phyloP scores from a whole-genome alignment of 495 filamentous ascomycete genomes.

The Venustampulla echinocandica region DNA sequence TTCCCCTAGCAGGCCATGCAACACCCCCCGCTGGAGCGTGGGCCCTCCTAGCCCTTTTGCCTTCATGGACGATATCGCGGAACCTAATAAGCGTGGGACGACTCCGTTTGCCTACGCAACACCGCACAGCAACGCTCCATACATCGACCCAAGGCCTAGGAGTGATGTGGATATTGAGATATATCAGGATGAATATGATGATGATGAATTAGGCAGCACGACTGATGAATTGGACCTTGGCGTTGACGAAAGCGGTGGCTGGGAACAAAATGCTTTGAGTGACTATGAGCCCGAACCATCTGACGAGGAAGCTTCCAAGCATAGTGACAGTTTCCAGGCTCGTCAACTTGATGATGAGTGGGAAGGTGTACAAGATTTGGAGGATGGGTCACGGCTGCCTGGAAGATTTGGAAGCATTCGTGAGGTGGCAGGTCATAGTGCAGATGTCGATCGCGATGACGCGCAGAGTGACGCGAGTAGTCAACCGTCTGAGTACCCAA shows the following conservation, averaged over 20 bases:
- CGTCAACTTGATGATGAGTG: constrained; percentile 18
- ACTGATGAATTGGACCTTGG: constrained; percentile 22
- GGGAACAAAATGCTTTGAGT: constrained; percentile 11
- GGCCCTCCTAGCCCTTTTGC: constrained; percentile 30
- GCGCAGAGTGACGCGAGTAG: constrained; percentile 27
- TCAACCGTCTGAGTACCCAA: constrained; percentile 33
- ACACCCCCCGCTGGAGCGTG: constrained; percentile 39
- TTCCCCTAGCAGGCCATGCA: constrained; percentile 33
- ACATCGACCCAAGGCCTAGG: constrained; percentile 11
- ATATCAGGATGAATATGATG: constrained; percentile 17
- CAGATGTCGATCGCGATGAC: constrained; percentile 18
- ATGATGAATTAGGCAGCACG: constrained; percentile 24
- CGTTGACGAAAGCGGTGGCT: constrained; percentile 16
- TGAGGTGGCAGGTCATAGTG: background rate
- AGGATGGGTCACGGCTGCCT: too few relatives aligned
- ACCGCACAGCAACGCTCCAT: constrained; percentile 43
- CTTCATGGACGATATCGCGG: constrained; percentile 18
- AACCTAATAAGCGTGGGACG: constrained; percentile 26
- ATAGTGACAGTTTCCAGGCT: background rate
- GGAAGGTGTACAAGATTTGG: constrained; percentile 16
- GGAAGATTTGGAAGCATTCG: background rate
- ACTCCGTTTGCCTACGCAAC: constrained; percentile 45
- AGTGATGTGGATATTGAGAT: constrained; percentile 14
- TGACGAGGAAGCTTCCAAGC: background rate
- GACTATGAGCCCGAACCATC: constrained; percentile 8